phyloP scores from a whole-genome alignment of 176 grass and related monocot genomes.

The Miscanthus lutarioriparius region DNA sequence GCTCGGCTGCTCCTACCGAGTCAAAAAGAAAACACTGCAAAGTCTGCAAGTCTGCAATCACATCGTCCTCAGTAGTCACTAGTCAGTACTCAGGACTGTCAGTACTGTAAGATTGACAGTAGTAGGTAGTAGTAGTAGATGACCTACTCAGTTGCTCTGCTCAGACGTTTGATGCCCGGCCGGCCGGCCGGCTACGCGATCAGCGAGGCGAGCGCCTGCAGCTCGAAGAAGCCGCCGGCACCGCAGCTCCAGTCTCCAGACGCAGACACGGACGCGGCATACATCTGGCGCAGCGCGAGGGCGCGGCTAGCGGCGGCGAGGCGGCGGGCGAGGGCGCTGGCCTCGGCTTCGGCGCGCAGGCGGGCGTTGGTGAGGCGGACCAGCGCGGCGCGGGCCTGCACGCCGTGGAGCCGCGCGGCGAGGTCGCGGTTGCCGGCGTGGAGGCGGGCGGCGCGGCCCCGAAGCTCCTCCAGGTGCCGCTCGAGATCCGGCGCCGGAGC shows the following conservation, averaged over 20 bases:
- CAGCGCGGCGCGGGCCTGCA: conserved; percentile 29
- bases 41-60: no score
- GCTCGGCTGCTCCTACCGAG: no score
- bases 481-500: conserved; percentile 65
- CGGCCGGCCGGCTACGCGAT: conserved; percentile 53
- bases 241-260: no score
- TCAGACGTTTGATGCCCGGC: background rate
- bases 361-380: conserved; percentile 36
- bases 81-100: no score
- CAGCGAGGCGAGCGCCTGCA: conserved; percentile 56
- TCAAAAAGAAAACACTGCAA: no score
- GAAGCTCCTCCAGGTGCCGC: conserved; percentile 59
- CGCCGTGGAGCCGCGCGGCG: conserved; percentile 23
- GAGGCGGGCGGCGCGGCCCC: conserved; percentile 33
- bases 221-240: background rate
- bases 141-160: no score
- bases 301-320: conserved; percentile 47
- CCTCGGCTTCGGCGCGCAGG: conserved; percentile 42
- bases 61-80: no score
- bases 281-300: conserved; percentile 46
- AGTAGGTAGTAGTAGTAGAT: no score
- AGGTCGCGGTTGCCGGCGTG: conserved; percentile 44
- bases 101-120: no score
- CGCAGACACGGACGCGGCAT: background rate
- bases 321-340: conserved; percentile 28